Conservation (phyloP, 345 rosid genomes). For the Salix purpurea region DNA sequence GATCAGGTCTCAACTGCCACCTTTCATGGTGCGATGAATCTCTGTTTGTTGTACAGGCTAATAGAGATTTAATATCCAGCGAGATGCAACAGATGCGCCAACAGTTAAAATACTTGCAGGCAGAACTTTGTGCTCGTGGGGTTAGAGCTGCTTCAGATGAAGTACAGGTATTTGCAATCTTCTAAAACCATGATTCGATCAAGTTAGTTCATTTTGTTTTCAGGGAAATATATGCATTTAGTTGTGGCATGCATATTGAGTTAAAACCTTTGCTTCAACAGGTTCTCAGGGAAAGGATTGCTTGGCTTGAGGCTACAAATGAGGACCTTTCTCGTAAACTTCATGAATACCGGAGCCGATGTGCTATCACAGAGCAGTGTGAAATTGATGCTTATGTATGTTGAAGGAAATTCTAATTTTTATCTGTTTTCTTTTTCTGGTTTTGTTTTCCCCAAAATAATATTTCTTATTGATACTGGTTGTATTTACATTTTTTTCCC, state of each 20-base stretch:
- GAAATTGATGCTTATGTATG: conserved; percentile 81
- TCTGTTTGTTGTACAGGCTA: conserved; percentile 46
- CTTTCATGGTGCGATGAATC: not conserved
- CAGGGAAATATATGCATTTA: no score
- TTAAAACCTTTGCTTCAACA: conserved; percentile 13
- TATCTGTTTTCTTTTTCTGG: not conserved
- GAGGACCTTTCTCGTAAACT: conserved; percentile 91
- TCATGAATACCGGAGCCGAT: conserved; percentile 71
- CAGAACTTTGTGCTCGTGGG: conserved; percentile 87
- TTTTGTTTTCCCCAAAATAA: not conserved
- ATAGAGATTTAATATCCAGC: conserved; percentile 85
- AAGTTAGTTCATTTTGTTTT: no score
- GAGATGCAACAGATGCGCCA: conserved; percentile 98
- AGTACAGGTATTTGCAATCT: conserved; percentile 53
- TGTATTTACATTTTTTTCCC: not conserved
- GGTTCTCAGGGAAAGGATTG: conserved; percentile 89
- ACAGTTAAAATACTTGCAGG: conserved; percentile 83
- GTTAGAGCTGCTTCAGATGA: conserved; percentile 75
- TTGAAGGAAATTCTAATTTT: conserved; percentile 2
- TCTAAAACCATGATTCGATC: not conserved
- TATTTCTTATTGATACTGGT: not conserved
- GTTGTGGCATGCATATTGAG: no score
- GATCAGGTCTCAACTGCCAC: not conserved
- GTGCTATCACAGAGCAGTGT: conserved; percentile 42
- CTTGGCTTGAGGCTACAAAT: conserved; percentile 89